phyloP scores from a whole-genome alignment of 2,329 filamentous ascomycete genomes.

The Aspergillus tanneri region DNA sequence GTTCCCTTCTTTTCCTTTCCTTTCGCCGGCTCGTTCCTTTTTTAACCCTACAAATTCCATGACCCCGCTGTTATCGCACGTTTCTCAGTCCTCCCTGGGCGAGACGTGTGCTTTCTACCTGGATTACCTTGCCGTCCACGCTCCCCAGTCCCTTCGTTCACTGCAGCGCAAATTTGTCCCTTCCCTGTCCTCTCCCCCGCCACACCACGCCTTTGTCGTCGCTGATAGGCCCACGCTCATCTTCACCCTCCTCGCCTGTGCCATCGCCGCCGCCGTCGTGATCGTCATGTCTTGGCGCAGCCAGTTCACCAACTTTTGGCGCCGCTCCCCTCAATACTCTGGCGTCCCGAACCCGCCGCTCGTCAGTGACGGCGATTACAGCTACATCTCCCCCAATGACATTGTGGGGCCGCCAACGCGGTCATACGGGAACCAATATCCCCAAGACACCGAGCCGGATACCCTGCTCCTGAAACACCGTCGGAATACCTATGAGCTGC shows the following conservation, averaged over 20 bases:
- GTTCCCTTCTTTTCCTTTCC: not conserved
- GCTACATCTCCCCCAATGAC: slow-evolving; percentile 40
- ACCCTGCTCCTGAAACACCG: slow-evolving; percentile 46
- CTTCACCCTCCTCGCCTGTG: slow-evolving; percentile 27
- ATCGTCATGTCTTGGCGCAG: slow-evolving; percentile 38
- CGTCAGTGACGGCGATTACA: slow-evolving; percentile 41
- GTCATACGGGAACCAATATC: slow-evolving; percentile 13
- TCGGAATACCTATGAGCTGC: slow-evolving; percentile 42
- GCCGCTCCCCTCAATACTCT: slow-evolving; percentile 34
- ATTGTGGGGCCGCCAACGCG: slow-evolving; percentile 29
- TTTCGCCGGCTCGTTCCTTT: slow-evolving; percentile 1
- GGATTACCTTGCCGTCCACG: slow-evolving; percentile 33
- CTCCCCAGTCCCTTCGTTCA: slow-evolving; percentile 34
- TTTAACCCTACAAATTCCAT: slow-evolving; percentile 32
- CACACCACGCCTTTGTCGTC: slow-evolving; percentile 18
- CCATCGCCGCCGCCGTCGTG: slow-evolving; percentile 30
- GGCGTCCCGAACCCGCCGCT: slow-evolving; percentile 30
- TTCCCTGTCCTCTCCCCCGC: slow-evolving; percentile 23
- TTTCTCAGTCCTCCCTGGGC: slow-evolving; percentile 41
- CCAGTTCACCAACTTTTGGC: slow-evolving; percentile 31
- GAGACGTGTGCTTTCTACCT: slow-evolving; percentile 43
- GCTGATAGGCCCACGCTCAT: slow-evolving; percentile 25
- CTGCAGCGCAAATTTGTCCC: slow-evolving; percentile 33
- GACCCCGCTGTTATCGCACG: slow-evolving; percentile 39
- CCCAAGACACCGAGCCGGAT: slow-evolving; percentile 43